phyloP scores from a whole-genome alignment of 1,284 basidiomycete species.

The Ustilago cynodontis region DNA sequence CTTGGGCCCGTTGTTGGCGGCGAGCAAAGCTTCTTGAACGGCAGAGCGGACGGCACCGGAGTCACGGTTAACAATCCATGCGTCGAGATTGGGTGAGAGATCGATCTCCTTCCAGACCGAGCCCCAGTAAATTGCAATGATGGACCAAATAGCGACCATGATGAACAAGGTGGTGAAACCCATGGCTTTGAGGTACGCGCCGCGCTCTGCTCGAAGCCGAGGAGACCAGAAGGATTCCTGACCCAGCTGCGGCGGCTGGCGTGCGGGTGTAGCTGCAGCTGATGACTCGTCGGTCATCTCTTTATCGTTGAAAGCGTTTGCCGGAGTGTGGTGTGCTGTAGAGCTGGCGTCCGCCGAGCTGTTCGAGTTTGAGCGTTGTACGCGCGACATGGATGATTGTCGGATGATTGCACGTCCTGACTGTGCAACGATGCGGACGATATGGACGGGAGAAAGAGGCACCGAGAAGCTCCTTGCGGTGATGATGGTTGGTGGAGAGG shows the following conservation, averaged over 20 bases:
- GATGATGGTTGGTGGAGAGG: background rate
- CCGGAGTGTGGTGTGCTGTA: slow-evolving; percentile 1
- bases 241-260: slow-evolving; percentile 35
- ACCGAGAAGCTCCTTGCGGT: background rate
- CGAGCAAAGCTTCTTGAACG: slow-evolving; percentile 45
- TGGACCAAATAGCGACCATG: slow-evolving; percentile 49
- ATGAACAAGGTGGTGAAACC: slow-evolving; percentile 37
- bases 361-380: slow-evolving; percentile 4
- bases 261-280: slow-evolving; percentile 23
- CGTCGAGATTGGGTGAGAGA: slow-evolving; percentile 49
- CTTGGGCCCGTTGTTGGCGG: slow-evolving; percentile 45
- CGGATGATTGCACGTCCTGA: background rate
- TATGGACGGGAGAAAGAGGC: background rate
- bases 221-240: slow-evolving; percentile 56
- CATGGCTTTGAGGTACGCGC: slow-evolving; percentile 48
- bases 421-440: background rate
- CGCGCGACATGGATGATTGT: slow-evolving; percentile 17
- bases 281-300: slow-evolving; percentile 9
- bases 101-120: slow-evolving; percentile 55
- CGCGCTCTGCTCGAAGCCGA: slow-evolving; percentile 35
- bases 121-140: slow-evolving; percentile 65
- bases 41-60: slow-evolving; percentile 51
- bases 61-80: slow-evolving; percentile 64
- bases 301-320: background rate
- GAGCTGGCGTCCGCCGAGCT: slow-evolving; percentile 18